Conservation (phyloP, 768 basidiomycete species). For the Gyrodon lividus region DNA sequence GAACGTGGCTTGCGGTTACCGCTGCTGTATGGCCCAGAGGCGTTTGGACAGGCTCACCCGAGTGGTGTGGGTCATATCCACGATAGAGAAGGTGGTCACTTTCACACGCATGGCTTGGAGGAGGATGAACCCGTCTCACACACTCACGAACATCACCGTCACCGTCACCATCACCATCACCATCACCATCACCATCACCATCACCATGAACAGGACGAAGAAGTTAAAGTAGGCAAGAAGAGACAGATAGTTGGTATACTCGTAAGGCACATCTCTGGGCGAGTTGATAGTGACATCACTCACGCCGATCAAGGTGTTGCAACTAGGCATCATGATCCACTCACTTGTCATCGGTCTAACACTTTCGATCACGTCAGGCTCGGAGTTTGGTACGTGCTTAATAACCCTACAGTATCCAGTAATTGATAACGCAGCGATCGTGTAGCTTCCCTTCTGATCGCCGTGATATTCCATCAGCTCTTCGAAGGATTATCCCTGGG, state of each 20-base stretch:
- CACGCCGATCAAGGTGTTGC: constrained; percentile 55
- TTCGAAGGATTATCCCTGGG: constrained; percentile 85
- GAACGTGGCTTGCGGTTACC: constrained; percentile 22
- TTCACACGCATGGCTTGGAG: constrained; percentile 12
- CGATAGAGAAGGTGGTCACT: neutral
- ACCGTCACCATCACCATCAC: constrained; percentile 1
- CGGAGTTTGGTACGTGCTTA: constrained; percentile 63
- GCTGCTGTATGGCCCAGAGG: constrained; percentile 21
- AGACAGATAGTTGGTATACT: constrained; percentile 75
- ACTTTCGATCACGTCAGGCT: constrained; percentile 62
- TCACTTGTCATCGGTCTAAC: constrained; percentile 80
- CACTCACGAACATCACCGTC: neutral
- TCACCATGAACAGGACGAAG: constrained; percentile 14
- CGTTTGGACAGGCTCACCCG: neutral
- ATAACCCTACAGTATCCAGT: neutral
- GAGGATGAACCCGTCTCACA: neutral
- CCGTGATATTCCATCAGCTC: constrained; percentile 78
- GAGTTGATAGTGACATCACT: neutral
- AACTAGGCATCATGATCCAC: constrained; percentile 85
- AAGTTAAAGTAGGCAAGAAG: constrained; percentile 45
- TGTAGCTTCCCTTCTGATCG: constrained; percentile 68
- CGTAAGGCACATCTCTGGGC: constrained; percentile 33
- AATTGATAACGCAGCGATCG: neutral
- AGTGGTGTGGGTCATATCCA: constrained; percentile 1
- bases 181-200: constrained; percentile 1